Conservation (phyloP, 768 basidiomycete genomes). For the Mycena latifolia region DNA sequence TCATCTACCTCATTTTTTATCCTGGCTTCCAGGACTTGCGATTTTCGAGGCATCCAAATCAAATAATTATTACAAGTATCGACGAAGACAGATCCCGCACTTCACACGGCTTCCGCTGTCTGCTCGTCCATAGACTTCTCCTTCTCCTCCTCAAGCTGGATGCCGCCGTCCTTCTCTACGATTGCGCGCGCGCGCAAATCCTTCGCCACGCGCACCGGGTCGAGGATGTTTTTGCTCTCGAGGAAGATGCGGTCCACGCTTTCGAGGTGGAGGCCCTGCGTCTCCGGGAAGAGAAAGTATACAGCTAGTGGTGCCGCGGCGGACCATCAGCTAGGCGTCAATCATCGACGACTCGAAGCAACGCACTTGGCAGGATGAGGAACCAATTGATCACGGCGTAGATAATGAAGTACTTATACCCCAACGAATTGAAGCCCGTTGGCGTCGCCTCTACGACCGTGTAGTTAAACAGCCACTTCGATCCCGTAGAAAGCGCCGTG, state of each 20-base stretch:
- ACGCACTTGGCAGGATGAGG: slow-evolving; percentile 35
- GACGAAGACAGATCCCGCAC: too few species aligned
- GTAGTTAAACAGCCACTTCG: slow-evolving; percentile 36
- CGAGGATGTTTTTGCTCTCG: slow-evolving; percentile 32
- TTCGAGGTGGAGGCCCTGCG: slow-evolving; percentile 36
- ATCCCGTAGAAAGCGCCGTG: too few species aligned
- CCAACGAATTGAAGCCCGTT: slow-evolving; percentile 30
- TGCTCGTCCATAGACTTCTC: slow-evolving; percentile 14
- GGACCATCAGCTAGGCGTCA: not conserved
- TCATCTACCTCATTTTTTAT: too few species aligned
- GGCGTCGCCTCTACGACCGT: slow-evolving; percentile 36
- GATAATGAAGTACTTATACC: slow-evolving; percentile 32
- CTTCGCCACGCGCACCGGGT: slow-evolving; percentile 33
- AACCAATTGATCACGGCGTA: slow-evolving; percentile 35
- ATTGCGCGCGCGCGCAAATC: slow-evolving; percentile 19
- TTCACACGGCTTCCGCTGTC: not conserved
- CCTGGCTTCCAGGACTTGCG: too few species aligned
- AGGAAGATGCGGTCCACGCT: slow-evolving; percentile 36
- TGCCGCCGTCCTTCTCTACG: slow-evolving; percentile 8
- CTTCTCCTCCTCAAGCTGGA: slow-evolving; percentile 14
- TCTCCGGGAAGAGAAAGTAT: slow-evolving; percentile 36
- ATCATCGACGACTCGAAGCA: not conserved
- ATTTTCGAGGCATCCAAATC: too few species aligned
- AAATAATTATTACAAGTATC: too few species aligned
- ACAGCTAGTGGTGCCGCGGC: slow-evolving; percentile 16